Evolutionary conservation across 495 filamentous ascomycete species (phyloP), one percentile per base, ranked within the genome.

Genomic region (Podospora pseudopauciseta): DNA sequence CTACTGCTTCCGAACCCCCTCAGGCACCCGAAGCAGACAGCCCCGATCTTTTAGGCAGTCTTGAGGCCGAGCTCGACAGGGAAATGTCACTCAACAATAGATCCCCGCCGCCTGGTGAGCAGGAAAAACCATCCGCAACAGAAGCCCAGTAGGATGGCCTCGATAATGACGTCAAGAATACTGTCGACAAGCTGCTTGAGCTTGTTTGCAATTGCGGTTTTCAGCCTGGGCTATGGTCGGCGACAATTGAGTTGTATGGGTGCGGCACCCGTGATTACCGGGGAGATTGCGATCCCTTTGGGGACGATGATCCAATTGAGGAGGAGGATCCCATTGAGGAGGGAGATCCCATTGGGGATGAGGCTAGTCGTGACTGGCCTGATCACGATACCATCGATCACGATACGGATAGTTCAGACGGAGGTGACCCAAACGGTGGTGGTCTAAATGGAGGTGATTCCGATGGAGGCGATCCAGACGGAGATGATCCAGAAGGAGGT

Each of bases 31-130:
- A 74, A 54, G 76, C 77, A 54, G 76, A 73, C 54, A 75, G 72
- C 15, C 66, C 74, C 15, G 71, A 76, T 39, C 34, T 77, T 63
- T 68, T 78, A 5, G 70, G 74, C 53, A 74, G 72, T 54, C 75
- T 78, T 7, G 76, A 78, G 57, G 64, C 70, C 19, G 76, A 78
- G 58, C 72, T 77, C 20, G 69, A 78, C 56, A 70, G 73, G 27
- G 73, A 78, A 57, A 73, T 74, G 66, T 67, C 65, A 11, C 23
- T 74, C 32, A 72, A 71, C 55, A 68, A 54, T 13, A 34, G 30
- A 32, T 32, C 30, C 4, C 30, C 30, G 30, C 30, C 30, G 7
- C 30, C 30, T 32, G 30, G 4, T 32, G 30, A 32, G 30, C 30
- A 6, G 30, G 30, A 32, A 32, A 7, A 32, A 32, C 4, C 30